These are phyloP conservation scores for Endocarpon pusillum DNA, from an alignment of 495 filamentous ascomycete genomes.

Conservation along the genomic window DNA sequence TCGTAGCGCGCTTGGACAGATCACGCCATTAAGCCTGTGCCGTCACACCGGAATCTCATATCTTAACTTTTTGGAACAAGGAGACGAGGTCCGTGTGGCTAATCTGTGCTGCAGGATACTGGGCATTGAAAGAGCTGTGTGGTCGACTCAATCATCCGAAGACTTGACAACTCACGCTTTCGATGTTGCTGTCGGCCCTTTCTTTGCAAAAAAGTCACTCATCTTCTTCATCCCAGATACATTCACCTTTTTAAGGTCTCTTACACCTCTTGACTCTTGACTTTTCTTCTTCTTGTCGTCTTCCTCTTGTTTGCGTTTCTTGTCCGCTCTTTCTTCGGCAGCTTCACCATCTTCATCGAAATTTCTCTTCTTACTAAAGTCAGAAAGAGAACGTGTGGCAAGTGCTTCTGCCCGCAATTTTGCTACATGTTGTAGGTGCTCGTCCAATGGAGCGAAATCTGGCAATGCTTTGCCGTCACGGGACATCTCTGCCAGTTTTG, in stretches of 20 bases:
- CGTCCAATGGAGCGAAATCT: slow-evolving; percentile 53
- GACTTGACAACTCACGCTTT: too few species aligned
- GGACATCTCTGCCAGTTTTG: slow-evolving; percentile 31
- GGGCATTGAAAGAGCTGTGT: too few species aligned
- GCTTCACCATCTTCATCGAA: slow-evolving; percentile 51
- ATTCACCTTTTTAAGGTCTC: slow-evolving; percentile 73
- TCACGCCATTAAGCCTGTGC: too few species aligned
- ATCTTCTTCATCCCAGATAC: slow-evolving; percentile 91
- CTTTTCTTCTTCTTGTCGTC: slow-evolving; percentile 64
- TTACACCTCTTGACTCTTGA: slow-evolving; percentile 53
- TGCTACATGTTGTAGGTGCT: slow-evolving; percentile 45
- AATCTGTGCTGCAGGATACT: too few species aligned
- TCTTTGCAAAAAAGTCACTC: slow-evolving; percentile 84
- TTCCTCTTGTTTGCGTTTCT: slow-evolving; percentile 51
- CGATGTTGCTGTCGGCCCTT: slow-evolving; percentile 4
- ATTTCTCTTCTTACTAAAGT: slow-evolving; percentile 59
- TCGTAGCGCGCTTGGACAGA: too few species aligned
- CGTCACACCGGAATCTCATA: too few species aligned
- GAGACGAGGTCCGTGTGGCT: too few species aligned
- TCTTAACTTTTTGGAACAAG: too few species aligned
- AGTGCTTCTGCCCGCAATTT: slow-evolving; percentile 50
- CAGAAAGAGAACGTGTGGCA: slow-evolving; percentile 44
- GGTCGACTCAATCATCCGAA: too few species aligned
- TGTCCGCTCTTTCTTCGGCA: slow-evolving; percentile 30
- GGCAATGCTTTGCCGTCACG: slow-evolving; percentile 24